Evolutionary conservation across 2,329 filamentous ascomycete species (phyloP).

Genomic region (Torrubiella hemipterigena): DNA sequence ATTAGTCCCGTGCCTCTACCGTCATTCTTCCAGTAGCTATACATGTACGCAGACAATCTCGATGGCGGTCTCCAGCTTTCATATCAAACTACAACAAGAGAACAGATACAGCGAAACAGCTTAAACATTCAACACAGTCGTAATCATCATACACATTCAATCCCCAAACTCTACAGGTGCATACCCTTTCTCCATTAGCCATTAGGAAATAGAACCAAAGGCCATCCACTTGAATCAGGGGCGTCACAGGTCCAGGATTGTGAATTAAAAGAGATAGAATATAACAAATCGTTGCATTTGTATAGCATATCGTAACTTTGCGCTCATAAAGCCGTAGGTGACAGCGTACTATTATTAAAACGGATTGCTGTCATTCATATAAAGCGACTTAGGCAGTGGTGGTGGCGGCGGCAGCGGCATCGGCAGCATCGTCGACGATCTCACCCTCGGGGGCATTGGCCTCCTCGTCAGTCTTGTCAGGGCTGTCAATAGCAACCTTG

Average conservation of each 20-base stretch:
- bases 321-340: slow-evolving; percentile 10
- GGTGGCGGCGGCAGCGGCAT: slow-evolving; percentile 16
- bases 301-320: slow-evolving; percentile 26
- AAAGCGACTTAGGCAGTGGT: slow-evolving; percentile 21
- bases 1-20: no score
- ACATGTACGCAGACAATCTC: no score
- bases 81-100: not conserved
- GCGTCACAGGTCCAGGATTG: slow-evolving; percentile 2
- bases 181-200: no score
- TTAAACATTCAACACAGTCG: not conserved
- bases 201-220: slow-evolving; percentile 12
- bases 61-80: no score
- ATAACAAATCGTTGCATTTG: slow-evolving; percentile 26
- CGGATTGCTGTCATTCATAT: slow-evolving; percentile 6
- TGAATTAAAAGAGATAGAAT: slow-evolving; percentile 8
- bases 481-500: slow-evolving; percentile 99
- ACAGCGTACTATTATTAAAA: slow-evolving; percentile 3
- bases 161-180: no score
- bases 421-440: slow-evolving; percentile 22
- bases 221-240: slow-evolving; percentile 6
- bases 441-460: slow-evolving; percentile 43
- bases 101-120: not conserved
- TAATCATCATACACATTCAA: slow-evolving; percentile 7
- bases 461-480: slow-evolving; percentile 89
- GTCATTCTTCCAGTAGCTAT: no score